Evolutionary conservation across 2,329 filamentous ascomycete genomes (phyloP).

Genomic region (Alternaria longipes): DNA sequence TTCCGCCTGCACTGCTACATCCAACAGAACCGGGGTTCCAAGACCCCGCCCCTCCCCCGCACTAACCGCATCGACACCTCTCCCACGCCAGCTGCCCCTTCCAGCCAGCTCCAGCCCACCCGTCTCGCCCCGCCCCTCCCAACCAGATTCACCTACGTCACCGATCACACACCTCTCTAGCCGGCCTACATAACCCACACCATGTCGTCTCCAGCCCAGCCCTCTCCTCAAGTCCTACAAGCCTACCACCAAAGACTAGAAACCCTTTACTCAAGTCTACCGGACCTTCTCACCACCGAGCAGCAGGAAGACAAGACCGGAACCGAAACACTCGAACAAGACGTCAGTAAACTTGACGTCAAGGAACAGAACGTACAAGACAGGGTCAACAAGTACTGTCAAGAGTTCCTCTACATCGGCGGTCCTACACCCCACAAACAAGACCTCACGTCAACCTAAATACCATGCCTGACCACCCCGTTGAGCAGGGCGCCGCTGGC

Average conservation of each 20-base stretch:
- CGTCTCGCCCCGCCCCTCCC: neutral
- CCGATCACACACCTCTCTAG: slow-evolving; percentile 22
- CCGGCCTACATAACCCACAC: slow-evolving; percentile 29
- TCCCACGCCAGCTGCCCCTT: slow-evolving; percentile 9
- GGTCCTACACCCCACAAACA: slow-evolving; percentile 16
- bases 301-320: neutral
- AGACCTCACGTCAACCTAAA: slow-evolving; percentile 20
- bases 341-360: slow-evolving; percentile 17
- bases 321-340: slow-evolving; percentile 11
- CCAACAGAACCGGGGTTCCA: neutral
- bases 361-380: slow-evolving; percentile 5
- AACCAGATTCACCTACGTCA: slow-evolving; percentile 31
- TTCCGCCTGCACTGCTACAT: neutral
- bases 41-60: slow-evolving; percentile 4
- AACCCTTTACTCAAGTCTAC: slow-evolving; percentile 8
- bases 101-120: slow-evolving; percentile 6
- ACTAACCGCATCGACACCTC: slow-evolving; percentile 13
- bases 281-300: neutral
- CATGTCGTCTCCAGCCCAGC: slow-evolving; percentile 12
- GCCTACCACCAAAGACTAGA: slow-evolving; percentile 10
- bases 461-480: slow-evolving; percentile 54
- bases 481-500: slow-evolving; percentile 52
- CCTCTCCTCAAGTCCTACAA: slow-evolving; percentile 9
- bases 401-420: slow-evolving; percentile 20
- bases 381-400: slow-evolving; percentile 12